Percentiles rank a stretch among this genome's conserved stretches.
These are phyloP conservation scores for Claviceps sp. DNA, from an alignment of 2,329 filamentous ascomycete genomes.

Conservation along the genomic window DNA sequence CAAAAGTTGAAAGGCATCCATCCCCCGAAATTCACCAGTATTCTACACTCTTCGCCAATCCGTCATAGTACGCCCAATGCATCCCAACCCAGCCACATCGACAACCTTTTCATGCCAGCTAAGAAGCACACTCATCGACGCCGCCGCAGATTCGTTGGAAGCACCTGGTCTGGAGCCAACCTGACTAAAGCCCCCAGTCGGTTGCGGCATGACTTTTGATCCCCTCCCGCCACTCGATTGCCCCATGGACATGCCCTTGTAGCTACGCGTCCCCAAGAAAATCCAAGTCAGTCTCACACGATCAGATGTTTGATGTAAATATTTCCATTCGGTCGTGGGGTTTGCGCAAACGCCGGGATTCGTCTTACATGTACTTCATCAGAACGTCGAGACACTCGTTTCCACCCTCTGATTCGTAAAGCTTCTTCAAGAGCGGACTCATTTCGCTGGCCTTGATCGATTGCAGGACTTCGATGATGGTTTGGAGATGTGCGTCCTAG, in stretches of 20 bases:
- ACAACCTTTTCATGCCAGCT: conserved; percentile 99
- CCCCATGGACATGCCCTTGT: conserved; percentile 70
- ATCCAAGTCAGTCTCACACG: not conserved
- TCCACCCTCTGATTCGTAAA: conserved; percentile 67
- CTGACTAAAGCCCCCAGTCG: conserved; percentile 75
- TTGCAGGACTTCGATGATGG: conserved; percentile 84
- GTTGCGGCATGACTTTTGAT: conserved; percentile 50
- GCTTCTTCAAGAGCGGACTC: conserved; percentile 70
- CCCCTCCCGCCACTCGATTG: conserved; percentile 19
- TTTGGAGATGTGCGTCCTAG: conserved; percentile 75
- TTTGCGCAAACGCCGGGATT: not conserved
- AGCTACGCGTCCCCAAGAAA: conserved; percentile 34
- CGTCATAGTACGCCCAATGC: conserved; percentile 89
- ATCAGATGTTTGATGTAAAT: not conserved
- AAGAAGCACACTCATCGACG: conserved; percentile 89
- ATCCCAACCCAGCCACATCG: conserved; percentile 80
- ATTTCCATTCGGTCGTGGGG: not conserved
- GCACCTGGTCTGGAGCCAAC: conserved; percentile 42
- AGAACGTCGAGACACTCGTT: conserved; percentile 79
- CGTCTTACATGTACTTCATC: conserved; percentile 86
- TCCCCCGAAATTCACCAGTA: not conserved
- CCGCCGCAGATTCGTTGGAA: conserved; percentile 56
- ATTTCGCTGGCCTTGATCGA: conserved; percentile 95
- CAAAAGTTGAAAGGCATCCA: not conserved
- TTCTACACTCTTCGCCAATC: conserved; percentile 66